Base-by-base conservation (phyloP, 352 stramenopile genomes). In the Phytophthora melonis region DNA sequence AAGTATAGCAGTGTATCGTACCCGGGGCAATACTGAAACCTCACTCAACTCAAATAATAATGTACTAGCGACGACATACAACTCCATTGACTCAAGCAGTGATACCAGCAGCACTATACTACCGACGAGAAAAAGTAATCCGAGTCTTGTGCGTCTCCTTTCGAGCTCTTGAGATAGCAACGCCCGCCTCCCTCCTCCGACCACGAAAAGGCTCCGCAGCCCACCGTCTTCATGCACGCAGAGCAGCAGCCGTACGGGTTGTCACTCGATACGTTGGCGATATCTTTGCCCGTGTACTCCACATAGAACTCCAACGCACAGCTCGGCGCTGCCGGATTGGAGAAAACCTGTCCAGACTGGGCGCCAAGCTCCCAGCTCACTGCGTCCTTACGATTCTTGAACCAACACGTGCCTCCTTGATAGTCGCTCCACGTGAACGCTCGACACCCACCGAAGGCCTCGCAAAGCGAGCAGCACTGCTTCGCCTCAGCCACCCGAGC, bases 121-220 rank as follows among this genome's bases (percentile, higher is more conserved):
- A 66, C 45, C 54, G 70, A 61, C 13, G 60, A 78, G 41, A 75
- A 30, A 41, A 78, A 74, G 23, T 3, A 23, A 13, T 65, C 75
- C 25, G 58, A 61, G 23, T 27, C 19, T n/a, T 59, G 64, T 18
- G 32, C 52, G 10, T 25, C 77, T 77, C 69, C 72, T 58, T 80
- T 84, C 43, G 18, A 27, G n/a, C 65, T 86, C 75, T 92, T 93
- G 53, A 92, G 75, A 75, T 83, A 92, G 74, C 86, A 93, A 25
- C 66, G 84, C 14, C 86, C 86, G 4, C 78, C 79, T 45, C 80
- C 75, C 27, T 57, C 67, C 62, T 81, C 75, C 53, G 50, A 78
- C 81, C 81, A 91, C 13, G 82, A 79, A 52, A 86, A 92, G 5
- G 79, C 82, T 8, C 58, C 54, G 65, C 84, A 92, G 16, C 74